These are phyloP conservation scores for Talaromyces sp. DNA, from an alignment of 2,329 filamentous ascomycete genomes.

Conservation along the genomic window DNA sequence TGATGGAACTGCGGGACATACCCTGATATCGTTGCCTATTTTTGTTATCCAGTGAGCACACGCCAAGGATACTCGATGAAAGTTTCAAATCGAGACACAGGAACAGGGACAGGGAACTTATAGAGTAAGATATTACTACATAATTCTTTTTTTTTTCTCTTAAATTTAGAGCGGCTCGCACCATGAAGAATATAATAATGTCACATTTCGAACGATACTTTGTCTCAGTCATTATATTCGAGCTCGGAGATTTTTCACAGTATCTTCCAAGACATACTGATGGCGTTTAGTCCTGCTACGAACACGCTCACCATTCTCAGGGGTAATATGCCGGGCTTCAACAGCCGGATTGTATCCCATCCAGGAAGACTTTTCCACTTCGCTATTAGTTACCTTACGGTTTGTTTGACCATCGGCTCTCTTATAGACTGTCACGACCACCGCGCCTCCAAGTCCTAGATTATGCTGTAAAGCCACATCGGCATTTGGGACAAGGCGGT, in stretches of 20 bases:
- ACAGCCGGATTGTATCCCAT: constrained; percentile 91
- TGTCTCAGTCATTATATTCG: constrained; percentile 9
- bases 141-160: no score
- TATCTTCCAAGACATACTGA: constrained; percentile 67
- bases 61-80: no score
- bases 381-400: constrained; percentile 59
- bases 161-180: no score
- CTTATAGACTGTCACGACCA: constrained; percentile 85
- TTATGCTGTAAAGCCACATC: constrained; percentile 85
- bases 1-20: no score
- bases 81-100: no score
- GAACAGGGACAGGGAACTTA: no score
- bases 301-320: constrained; percentile 67
- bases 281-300: constrained; percentile 70
- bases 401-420: constrained; percentile 75
- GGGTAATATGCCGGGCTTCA: constrained; percentile 83
- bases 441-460: constrained; percentile 84
- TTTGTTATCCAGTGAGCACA: no score
- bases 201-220: neutral
- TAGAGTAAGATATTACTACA: no score
- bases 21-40: no score
- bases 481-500: constrained; percentile 70
- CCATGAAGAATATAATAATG: neutral
- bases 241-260: constrained; percentile 16
- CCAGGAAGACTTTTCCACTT: constrained; percentile 66